phyloP scores from a whole-genome alignment of 192 early-diverging fungal species.

The Umbelopsis isabellina region DNA sequence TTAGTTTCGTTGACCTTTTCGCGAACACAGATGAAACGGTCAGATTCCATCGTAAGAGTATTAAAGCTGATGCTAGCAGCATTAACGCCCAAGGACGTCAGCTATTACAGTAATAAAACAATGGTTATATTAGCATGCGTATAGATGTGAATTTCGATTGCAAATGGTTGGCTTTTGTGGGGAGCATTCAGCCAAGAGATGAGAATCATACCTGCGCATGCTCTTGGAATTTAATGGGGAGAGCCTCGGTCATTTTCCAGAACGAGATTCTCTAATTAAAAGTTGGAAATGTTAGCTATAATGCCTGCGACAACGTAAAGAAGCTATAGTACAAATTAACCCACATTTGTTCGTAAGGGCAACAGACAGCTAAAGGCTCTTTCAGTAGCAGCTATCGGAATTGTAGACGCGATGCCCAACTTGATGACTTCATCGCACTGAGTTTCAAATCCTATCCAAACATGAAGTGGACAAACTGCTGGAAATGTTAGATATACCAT shows the following conservation, averaged over 20 bases:
- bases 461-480: not conserved
- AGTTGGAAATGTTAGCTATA: not conserved
- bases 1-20: constrained; percentile 85
- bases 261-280: constrained; percentile 16
- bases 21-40: constrained; percentile 97
- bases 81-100: constrained; percentile 89
- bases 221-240: constrained; percentile 97
- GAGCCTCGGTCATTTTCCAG: constrained; percentile 67
- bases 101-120: constrained; percentile 53
- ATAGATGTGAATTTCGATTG: too few species aligned
- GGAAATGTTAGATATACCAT: too few species aligned
- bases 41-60: constrained; percentile 96
- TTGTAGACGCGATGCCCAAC: constrained; percentile 14
- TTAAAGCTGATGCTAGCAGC: constrained; percentile 94
- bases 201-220: constrained; percentile 82
- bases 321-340: not conserved
- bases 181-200: constrained; percentile 11
- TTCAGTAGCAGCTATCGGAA: not conserved
- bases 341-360: constrained; percentile 22
- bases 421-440: constrained; percentile 21
- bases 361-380: constrained; percentile 16
- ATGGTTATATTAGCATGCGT: too few species aligned
- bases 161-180: not conserved
- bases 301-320: not conserved
- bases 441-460: not conserved